Evolutionary conservation across 495 filamentous ascomycete species (phyloP), one percentile per base, ranked within the genome.

Genomic region (Acidomyces sp.): DNA sequence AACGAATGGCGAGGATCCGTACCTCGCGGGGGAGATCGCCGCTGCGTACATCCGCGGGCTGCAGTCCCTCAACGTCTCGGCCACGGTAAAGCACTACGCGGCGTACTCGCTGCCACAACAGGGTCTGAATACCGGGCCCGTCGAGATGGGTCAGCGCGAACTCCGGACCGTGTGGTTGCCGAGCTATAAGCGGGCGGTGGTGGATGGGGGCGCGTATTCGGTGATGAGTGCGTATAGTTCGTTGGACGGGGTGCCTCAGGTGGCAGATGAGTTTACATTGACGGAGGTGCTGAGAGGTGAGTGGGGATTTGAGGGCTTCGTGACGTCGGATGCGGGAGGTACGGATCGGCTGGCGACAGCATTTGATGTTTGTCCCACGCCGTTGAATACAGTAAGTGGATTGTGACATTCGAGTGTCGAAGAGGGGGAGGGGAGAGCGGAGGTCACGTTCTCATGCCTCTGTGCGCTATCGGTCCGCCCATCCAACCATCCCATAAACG

Each of bases 191-290:
- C 60, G 74, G 9, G 66, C 75, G 2, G 82, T 82, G 42, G 70
- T 82, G 25, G 78, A 81, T 55, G 73, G 60, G 11, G 75, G 73
- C 34, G 78, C 74, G 21, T 77, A 65, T 52, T 63, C 68, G 29
- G 67, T 82, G 43, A 82, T 82, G 78, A 69, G 70, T 28, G 68
- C 77, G 3, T 84, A 82, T 49, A 64, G 75, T 49, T 74, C 74
- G 45, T 81, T 80, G 43, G 78, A 82, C 45, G 79, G 77, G 24
- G 62, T 81, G 16, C 76, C 78, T 0, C 61, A 70, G 2, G 67
- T 79, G 32, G 63, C 75, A 10, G 67, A 80, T 43, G 64, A 70
- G 41, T 71, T 76, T 39, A 61, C 69, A 3, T 62, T 81, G 15
- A 80, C 76, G 0, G 72, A 80, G 15, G 77, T 82, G 23, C 65